phyloP scores from a whole-genome alignment of 177 flowering plant genomes.

The Telopea speciosissima region DNA sequence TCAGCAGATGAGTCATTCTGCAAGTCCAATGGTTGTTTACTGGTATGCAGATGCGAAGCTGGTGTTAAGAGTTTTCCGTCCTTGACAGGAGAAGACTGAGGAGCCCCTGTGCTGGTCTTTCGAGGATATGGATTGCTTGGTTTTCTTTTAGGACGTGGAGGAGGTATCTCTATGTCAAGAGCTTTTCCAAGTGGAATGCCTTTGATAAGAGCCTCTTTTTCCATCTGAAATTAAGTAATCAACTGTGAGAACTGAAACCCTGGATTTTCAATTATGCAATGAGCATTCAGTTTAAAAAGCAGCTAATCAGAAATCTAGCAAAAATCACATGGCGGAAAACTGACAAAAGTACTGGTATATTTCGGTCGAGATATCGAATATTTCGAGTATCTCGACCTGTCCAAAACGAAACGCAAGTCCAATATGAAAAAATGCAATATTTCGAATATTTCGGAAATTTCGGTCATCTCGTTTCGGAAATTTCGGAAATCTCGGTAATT shows the following conservation, averaged over 20 bases:
- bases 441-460: no score
- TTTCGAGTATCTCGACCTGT: no score
- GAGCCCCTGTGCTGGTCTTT: constrained; percentile 38
- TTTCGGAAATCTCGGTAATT: no score
- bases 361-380: no score
- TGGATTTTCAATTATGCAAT: constrained; percentile 2
- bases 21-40: constrained; percentile 37
- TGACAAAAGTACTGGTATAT: no score
- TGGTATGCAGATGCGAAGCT: constrained; percentile 30
- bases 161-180: constrained; percentile 85
- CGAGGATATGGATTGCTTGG: constrained; percentile 97
- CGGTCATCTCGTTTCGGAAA: no score
- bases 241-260: constrained; percentile 12
- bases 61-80: constrained; percentile 33
- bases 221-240: constrained; percentile 50
- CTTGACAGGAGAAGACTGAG: constrained; percentile 28
- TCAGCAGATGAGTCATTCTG: constrained; percentile 50
- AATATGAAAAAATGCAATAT: no score
- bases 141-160: constrained; percentile 96
- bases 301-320: neutral
- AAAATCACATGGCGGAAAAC: neutral
- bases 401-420: no score
- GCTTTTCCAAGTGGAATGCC: constrained; percentile 72
- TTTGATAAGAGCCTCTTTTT: constrained; percentile 75
- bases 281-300: constrained; percentile 8